Evolutionary conservation across 2,329 filamentous ascomycete genomes (phyloP), one percentile per base, ranked within the genome.

Genomic region (Fusarium irregulare): DNA sequence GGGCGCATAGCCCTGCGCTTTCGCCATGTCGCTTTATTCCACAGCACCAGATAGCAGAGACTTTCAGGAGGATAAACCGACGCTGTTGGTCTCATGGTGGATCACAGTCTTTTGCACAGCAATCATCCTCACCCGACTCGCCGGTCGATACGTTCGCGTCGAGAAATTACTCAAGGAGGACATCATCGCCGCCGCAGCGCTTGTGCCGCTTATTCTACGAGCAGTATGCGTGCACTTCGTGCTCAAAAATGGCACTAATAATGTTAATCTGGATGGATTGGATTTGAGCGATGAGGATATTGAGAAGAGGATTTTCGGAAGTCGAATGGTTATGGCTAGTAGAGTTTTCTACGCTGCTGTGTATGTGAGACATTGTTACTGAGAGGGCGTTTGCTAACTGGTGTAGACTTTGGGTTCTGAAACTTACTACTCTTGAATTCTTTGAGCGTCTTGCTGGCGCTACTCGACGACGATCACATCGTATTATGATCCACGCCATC

Each of bases 41-140:
- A 76, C 80, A 9, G 82, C 86, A 32, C 86, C 86, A 57, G 80
- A 81, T 34, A 72, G 80, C 53, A 80, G 80, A 64, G 71, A 77
- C 4, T 81, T 82, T 69, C 75, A 79, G 64, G 73, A 84, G 46
- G 90, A 94, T 80, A 95, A 96, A 77, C 93, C 94, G 18, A 97
- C 94, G 1, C 84, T 98, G 50, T 85, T 98, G 67, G 93, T 97
- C 73, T 94, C 92, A 77, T 97, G 94, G 93, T 98, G 94, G 94
- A 93, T 92, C 70, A 94, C 93, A 23, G 83, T 88, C 8, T 94
- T 94, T 78, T 91, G 93, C 64, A 84, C 92, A 25, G 88, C 89
- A 60, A 92, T 97, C 73, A 97, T 98, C 70, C 77, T 93, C 25
- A 84, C 93, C 56, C 88, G 94, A 16, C 82, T 97, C 28, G 83